Evolutionary conservation across 192 early-diverging fungal species (phyloP).

Genomic region (Kickxella alabastrina): DNA sequence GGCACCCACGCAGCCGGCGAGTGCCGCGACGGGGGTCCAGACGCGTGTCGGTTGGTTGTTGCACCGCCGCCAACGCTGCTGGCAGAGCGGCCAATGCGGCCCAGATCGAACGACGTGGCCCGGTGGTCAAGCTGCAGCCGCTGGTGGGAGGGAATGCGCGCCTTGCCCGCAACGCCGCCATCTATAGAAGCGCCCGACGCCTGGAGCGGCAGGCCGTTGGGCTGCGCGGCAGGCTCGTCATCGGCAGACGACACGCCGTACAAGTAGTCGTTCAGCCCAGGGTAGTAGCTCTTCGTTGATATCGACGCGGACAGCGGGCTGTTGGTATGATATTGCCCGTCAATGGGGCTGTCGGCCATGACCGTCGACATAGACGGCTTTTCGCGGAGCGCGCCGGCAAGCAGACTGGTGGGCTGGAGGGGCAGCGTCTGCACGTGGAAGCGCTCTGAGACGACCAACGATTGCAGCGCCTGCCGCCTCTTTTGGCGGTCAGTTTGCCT

Average conservation of each 20-base stretch:
- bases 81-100: conserved; percentile 16
- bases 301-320: conserved; percentile 26
- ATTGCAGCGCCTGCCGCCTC: conserved; percentile 29
- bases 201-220: background rate
- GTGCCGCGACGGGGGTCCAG: background rate
- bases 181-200: background rate
- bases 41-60: too few relatives aligned
- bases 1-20: background rate
- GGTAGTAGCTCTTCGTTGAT: conserved; percentile 19
- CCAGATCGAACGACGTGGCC: conserved; percentile 47
- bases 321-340: conserved; percentile 14
- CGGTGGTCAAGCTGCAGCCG: conserved; percentile 27
- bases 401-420: background rate
- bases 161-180: background rate
- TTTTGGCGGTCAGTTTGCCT: conserved; percentile 25
- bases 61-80: background rate
- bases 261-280: conserved; percentile 5
- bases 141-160: conserved; percentile 3
- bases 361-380: conserved; percentile 4
- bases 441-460: conserved; percentile 23
- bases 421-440: conserved; percentile 31
- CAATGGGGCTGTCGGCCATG: conserved; percentile 25
- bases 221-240: conserved; percentile 8
- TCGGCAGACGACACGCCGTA: conserved; percentile 32
- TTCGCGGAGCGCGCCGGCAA: background rate